Evolutionary conservation across 352 stramenopile genomes (phyloP), one percentile per base, ranked within the genome.

Genomic region (Thraustochytrium sp.): DNA sequence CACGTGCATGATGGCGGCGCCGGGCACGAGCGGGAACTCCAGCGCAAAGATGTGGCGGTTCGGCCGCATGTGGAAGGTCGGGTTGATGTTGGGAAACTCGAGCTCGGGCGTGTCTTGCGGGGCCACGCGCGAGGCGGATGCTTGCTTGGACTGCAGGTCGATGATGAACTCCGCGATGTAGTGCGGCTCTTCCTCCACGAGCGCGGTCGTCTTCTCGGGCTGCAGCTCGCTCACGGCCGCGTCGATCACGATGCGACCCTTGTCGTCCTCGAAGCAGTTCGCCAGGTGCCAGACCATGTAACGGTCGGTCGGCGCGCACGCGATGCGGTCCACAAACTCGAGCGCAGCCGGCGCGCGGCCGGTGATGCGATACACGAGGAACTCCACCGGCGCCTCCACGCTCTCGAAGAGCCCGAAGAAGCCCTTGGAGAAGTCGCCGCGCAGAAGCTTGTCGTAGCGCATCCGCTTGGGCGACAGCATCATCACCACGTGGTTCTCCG

Each of bases 31-130:
- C 9, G 59, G 37, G 62, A 44, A 59, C 53, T 53, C 49, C 13
- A 84, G 11, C 53, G 53, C 74, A 55, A 34, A 82, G 53, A 82
- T 80, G 74, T 82, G 46, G 11, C 42, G 37, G 26, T 82, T 44
- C 29, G 74, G 74, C 18, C 29, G 18, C 74, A 82, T 23, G 29
- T 82, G 49, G 49, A 82, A 82, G 40, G 13, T 18, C 49, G 74
- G 74, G 36, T 82, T 82, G 53, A 82, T 82, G 40, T 82, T 82
- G 8, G 74, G 74, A 36, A 82, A 82, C 56, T 82, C 74, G 5
- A 84, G 37, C 62, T 82, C 13, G 34, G 9, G 31, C 8, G 11
- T 2, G 2, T 55, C 13, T 13, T 18, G 34, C 1, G 37, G 31
- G 40, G 16, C 8, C 18, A 82, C 55, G 9, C 34, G 13, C 26